Conservation (phyloP, 2,329 filamentous ascomycete genomes). For the Pyrenophora tritici-repentis region DNA sequence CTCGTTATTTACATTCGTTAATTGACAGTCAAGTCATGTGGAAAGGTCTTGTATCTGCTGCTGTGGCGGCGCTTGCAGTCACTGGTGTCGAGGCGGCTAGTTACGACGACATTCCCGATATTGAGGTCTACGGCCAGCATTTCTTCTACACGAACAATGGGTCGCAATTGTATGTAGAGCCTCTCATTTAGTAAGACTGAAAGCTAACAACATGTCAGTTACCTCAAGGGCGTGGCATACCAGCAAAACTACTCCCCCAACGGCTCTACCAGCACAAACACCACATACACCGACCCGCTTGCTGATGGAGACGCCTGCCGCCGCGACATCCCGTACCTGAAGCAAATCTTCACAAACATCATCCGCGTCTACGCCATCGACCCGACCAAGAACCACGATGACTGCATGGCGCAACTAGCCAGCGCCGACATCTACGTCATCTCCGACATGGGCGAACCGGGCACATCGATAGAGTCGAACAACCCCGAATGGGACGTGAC, state of each 20-base stretch:
- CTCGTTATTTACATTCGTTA: constrained; percentile 15
- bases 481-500: constrained; percentile 77
- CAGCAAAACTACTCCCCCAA: constrained; percentile 61
- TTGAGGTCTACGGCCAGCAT: constrained; percentile 67
- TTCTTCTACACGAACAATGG: constrained; percentile 89
- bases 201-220: constrained; percentile 53
- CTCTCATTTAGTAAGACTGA: no score
- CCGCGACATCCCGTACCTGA: constrained; percentile 83
- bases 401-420: constrained; percentile 82
- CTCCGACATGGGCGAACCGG: constrained; percentile 68
- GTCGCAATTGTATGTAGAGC: constrained; percentile 62
- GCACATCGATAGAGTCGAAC: constrained; percentile 79
- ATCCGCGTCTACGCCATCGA: constrained; percentile 96
- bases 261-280: constrained; percentile 36
- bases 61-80: constrained; percentile 20
- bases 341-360: constrained; percentile 77
- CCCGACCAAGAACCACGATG: constrained; percentile 74
- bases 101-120: constrained; percentile 39
- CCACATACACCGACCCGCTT: constrained; percentile 79
- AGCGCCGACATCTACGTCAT: constrained; percentile 93
- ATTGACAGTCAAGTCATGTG: constrained; percentile 9
- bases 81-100: constrained; percentile 31
- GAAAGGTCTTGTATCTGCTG: constrained; percentile 18
- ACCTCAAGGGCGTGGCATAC: constrained; percentile 92
- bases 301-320: constrained; percentile 72